Percentiles rank a stretch among this genome's conserved stretches.
Conservation (phyloP, 1,139 yeast species). For the Sugiyamaella pinicola region DNA sequence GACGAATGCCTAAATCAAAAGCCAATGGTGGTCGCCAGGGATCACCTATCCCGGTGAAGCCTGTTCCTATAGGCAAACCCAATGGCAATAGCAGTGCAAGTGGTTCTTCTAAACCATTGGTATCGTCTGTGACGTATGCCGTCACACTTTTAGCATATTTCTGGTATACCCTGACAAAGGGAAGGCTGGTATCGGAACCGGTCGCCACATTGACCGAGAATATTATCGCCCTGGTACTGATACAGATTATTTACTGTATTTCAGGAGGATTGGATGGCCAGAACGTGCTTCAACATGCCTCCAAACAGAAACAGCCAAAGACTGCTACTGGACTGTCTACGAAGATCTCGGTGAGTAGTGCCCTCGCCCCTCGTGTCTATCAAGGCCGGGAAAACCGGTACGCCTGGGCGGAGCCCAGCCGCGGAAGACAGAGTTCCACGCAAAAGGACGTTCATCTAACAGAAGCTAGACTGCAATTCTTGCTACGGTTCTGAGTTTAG, state of each 20-base stretch:
- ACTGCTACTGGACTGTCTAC: slow-evolving; percentile 15
- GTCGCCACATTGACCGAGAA: slow-evolving; percentile 33
- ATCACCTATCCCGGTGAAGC: slow-evolving; percentile 6
- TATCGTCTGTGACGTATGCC: slow-evolving; percentile 19
- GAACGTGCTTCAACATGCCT: slow-evolving; percentile 8
- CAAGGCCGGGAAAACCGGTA: too few relatives aligned
- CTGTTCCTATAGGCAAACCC: neutral
- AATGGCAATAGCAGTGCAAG: neutral
- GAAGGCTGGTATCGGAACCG: slow-evolving; percentile 28
- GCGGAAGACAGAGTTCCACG: too few relatives aligned
- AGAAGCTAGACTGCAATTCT: slow-evolving; percentile 37
- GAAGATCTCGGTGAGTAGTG: slow-evolving; percentile 11
- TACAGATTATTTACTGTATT: slow-evolving; percentile 37
- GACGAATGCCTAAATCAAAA: slow-evolving; percentile 8
- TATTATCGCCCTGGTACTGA: slow-evolving; percentile 29
- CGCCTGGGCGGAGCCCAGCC: too few relatives aligned
- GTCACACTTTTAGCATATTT: slow-evolving; percentile 19
- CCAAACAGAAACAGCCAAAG: slow-evolving; percentile 8
- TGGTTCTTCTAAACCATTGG: slow-evolving; percentile 1
- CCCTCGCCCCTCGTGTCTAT: neutral
- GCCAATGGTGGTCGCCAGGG: slow-evolving; percentile 6
- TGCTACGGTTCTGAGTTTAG: slow-evolving; percentile 44
- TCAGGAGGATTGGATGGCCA: slow-evolving; percentile 31
- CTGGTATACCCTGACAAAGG: slow-evolving; percentile 18
- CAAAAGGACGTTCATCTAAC: neutral